Percentiles rank a stretch among this genome's conserved stretches.
Conservation (phyloP, 768 basidiomycete species). For the Pleurotus ostreatus region DNA sequence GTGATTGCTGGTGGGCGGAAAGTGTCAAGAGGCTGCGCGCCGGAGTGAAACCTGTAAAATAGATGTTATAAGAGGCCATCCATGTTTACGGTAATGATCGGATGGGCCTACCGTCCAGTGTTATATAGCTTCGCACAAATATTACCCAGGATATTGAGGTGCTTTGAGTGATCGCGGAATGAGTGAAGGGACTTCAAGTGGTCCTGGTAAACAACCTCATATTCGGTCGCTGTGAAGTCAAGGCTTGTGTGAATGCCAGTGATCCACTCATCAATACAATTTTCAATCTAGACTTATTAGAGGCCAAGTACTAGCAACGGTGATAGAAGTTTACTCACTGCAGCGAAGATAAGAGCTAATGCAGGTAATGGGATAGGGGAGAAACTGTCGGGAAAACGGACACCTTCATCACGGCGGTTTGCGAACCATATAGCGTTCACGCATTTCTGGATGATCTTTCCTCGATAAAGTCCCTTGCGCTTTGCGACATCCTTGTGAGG, state of each 20-base stretch:
- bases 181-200: slow-evolving; percentile 10
- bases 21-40: no score
- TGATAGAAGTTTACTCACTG: slow-evolving; percentile 5
- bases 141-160: background rate
- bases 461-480: slow-evolving; percentile 14
- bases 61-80: no score
- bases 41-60: no score
- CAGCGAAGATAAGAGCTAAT: slow-evolving; percentile 11
- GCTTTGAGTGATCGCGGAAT: slow-evolving; percentile 10
- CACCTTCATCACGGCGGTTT: slow-evolving; percentile 17
- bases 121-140: slow-evolving; percentile 7
- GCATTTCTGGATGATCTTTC: slow-evolving; percentile 15
- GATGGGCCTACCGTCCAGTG: slow-evolving; percentile 9
- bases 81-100: no score
- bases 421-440: slow-evolving; percentile 18
- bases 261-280: slow-evolving; percentile 17
- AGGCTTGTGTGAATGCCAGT: slow-evolving; percentile 15
- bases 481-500: slow-evolving; percentile 1
- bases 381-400: slow-evolving; percentile 12
- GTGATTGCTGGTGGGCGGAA: no score
- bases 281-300: slow-evolving; percentile 13
- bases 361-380: slow-evolving; percentile 12
- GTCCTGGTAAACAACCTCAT: slow-evolving; percentile 14
- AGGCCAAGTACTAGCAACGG: background rate
- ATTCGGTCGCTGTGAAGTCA: slow-evolving; percentile 12